A percentile compares a stretch with the other conserved stretches of the same genome.
These are phyloP conservation scores for Lactarius psammicola DNA, from an alignment of 768 basidiomycete species.

Conservation along the genomic window DNA sequence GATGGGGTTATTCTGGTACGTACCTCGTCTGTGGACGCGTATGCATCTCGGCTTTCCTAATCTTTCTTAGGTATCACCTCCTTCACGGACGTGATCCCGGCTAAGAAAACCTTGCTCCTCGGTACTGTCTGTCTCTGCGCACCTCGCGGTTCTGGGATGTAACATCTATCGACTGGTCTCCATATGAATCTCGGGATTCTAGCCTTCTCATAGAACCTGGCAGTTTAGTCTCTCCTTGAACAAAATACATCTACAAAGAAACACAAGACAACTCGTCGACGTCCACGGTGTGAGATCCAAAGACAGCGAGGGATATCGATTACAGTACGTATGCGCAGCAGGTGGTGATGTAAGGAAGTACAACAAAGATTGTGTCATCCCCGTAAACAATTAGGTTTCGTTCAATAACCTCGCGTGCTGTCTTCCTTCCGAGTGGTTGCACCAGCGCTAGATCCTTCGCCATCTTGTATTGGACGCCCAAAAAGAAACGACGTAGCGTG, in stretches of 20 bases:
- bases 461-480: conserved; percentile 45
- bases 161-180: not conserved
- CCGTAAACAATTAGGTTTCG: not conserved
- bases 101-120: not conserved
- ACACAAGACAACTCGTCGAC: not conserved
- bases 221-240: not conserved
- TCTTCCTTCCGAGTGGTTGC: conserved; percentile 16
- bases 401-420: conserved; percentile 24
- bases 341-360: conserved; percentile 15
- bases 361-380: conserved; percentile 17
- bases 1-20: conserved; percentile 92
- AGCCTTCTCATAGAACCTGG: not conserved
- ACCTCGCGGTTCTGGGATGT: not conserved
- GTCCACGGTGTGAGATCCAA: not conserved
- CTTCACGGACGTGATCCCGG: conserved; percentile 59
- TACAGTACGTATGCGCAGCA: conserved; percentile 16
- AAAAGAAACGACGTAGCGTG: conserved; percentile 66
- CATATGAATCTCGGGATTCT: not conserved
- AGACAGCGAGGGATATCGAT: conserved; percentile 18
- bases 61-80: conserved; percentile 69
- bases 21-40: not conserved
- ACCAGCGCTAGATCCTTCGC: conserved; percentile 19
- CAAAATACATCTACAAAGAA: not conserved
- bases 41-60: conserved; percentile 21
- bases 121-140: not conserved